phyloP scores from a whole-genome alignment of 2,329 filamentous ascomycete species.

The Trichoderma atroviride region DNA sequence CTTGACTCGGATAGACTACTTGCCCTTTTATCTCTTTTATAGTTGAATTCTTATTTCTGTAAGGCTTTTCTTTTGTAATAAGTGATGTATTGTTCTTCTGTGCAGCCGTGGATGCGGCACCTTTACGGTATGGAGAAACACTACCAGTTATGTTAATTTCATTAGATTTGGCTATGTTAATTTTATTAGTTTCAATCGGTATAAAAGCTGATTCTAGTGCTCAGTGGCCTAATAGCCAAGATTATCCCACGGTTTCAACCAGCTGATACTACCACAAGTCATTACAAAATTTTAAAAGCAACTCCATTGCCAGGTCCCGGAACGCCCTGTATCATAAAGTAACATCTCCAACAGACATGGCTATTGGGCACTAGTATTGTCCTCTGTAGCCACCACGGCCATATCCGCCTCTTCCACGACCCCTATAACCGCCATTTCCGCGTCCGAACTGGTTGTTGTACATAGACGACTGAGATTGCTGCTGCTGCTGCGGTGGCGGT shows the following conservation, averaged over 20 bases:
- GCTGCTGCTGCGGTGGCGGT: constrained; percentile 12
- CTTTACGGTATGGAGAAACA: not conserved
- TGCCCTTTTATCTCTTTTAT: constrained; percentile 26
- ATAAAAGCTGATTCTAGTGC: not conserved
- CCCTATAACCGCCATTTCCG: constrained; percentile 35
- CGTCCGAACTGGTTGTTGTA: constrained; percentile 32
- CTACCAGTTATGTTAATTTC: not conserved
- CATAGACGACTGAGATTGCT: constrained; percentile 29
- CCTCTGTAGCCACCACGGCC: constrained; percentile 38
- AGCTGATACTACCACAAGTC: not conserved
- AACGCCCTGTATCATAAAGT: constrained; percentile 1
- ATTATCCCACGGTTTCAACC: not conserved
- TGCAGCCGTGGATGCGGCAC: no score
- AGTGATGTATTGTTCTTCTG: not conserved
- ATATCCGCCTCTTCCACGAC: constrained; percentile 39
- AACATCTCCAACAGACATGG: not conserved
- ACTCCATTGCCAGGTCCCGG: not conserved
- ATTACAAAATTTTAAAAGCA: not conserved
- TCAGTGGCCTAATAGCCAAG: not conserved
- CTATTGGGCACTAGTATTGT: not conserved
- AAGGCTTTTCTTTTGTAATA: not conserved
- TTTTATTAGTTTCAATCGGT: not conserved
- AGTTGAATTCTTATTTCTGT: constrained; percentile 22
- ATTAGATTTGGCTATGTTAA: not conserved
- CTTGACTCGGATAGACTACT: constrained; percentile 33